These are phyloP conservation scores for Aspergillus thermomutatus DNA, from an alignment of 2,329 filamentous ascomycete species.

Conservation along the genomic window DNA sequence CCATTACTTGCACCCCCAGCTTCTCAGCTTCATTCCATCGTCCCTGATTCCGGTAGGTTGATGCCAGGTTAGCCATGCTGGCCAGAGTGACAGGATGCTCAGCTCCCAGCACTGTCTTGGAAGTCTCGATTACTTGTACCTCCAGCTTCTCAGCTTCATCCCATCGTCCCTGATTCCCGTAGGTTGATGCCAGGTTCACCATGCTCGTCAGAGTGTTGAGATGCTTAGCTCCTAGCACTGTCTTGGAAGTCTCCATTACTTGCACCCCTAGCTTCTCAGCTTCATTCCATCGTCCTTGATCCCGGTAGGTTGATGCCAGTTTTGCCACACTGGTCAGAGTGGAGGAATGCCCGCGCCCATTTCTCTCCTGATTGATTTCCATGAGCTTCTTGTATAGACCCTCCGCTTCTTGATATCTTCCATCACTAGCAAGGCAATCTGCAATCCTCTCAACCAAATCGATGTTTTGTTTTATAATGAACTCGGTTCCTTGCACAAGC, in stretches of 20 bases:
- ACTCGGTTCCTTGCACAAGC: constrained; percentile 5
- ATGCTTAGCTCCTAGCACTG: constrained; percentile 6
- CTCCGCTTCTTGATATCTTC: neutral
- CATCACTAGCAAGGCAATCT: neutral
- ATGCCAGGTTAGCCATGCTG: constrained; percentile 8
- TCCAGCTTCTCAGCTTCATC: too few species aligned
- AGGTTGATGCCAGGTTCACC: too few species aligned
- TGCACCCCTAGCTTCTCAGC: constrained; percentile 8
- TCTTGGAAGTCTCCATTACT: constrained; percentile 4
- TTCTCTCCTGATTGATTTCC: constrained; percentile 14
- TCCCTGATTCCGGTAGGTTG: constrained; percentile 4
- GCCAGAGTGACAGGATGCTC: constrained; percentile 3
- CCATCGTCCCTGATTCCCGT: too few species aligned
- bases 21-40: constrained; percentile 9
- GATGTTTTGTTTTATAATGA: neutral
- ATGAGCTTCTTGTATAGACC: neutral
- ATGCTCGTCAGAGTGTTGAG: too few species aligned
- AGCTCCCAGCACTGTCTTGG: neutral
- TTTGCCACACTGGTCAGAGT: constrained; percentile 5
- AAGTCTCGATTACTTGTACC: too few species aligned
- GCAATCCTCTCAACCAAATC: neutral
- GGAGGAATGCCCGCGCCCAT: neutral
- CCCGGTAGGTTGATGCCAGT: constrained; percentile 1
- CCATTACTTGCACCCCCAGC: constrained; percentile 4
- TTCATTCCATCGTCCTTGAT: constrained; percentile 5